Base-by-base conservation (phyloP, 2,329 filamentous ascomycete genomes). In the Bipolaris cookei region DNA sequence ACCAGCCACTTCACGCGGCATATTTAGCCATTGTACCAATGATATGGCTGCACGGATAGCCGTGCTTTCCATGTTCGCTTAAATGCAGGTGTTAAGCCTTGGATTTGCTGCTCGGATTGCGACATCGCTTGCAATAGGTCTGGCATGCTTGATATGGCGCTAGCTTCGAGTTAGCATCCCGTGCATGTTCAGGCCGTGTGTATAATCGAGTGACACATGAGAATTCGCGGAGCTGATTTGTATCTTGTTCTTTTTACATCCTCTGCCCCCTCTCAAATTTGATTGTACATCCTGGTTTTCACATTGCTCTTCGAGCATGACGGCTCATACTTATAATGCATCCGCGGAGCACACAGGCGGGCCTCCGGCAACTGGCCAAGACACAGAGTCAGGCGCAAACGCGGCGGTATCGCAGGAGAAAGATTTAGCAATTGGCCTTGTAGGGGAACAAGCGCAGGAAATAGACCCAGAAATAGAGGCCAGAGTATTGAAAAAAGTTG, bases 401-500 rank as follows among this genome's bases (percentile, higher is more conserved):
- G 59, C 62, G 1, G 35, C 62, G 1, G 35, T 65, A 3, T 66
- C 67, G n/a, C 51, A 69, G 10, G 79, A 80, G 20, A 83, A 83
- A 58, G 85, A 88, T 70, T 78, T 83, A 16, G 85, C 85, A 2
- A 78, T 87, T 51, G 81, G 80, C 7, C 80, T 90, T 56, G 86
- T 88, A 2, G 85, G 86, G 21, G 84, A 87, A 57, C 78, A 82
- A 62, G 77, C 78, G 3, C 82, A 83, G 59, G 69, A 74, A 3
- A 79, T 87, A 42, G 87, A 89, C 64, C 82, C 84, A 0, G 77
- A 72, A 0, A 73, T 86, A 0, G 83, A 83, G 56, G 81, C 78
- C 16, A 80, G 83, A 44, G 86, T 88, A 7, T 74, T 90, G 21
- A 79, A 84, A 45, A 90, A 90, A 76, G 89, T 90, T 49, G 88